Evolutionary conservation across 164 flowering plant species (phyloP), one percentile per base, ranked within the genome.

Genomic region (Magnolia changhungtana): DNA sequence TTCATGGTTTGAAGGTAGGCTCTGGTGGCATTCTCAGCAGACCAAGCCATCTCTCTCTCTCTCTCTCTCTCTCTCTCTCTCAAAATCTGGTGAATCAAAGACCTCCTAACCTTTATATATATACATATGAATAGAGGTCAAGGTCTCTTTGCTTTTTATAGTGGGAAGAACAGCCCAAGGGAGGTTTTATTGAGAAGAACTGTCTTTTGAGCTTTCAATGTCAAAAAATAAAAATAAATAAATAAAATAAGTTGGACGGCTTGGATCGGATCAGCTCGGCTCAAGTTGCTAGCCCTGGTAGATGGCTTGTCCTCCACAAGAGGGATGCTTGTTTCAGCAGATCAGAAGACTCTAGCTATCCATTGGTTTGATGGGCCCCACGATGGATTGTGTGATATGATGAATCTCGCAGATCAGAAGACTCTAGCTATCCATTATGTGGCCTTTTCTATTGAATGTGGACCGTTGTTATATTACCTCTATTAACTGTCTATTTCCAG

Each of bases 1-100:
- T 86, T 92, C 79, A 92, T 73, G 79, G 97, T 87, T 74, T 79
- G 83, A 79, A 92, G 93, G 77, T 85, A 94, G 64, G 98, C 98
- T 73, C 89, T 87, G 7, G 95, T 92, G 82, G 98, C 98, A 82
- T 91, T 92, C 79, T 94, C 96, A 81, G 95, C 91, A 81, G 98
- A 94, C 98, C 97, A 84, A 78, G 88, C 88, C 93, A 90, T 90
- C 8, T 77, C 71, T 74, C 10, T 73, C 51, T 77, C 63, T 50
- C 71, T 66, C 2, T 90, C 14, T 76, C 68, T 74, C 14, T 71
- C 61, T 75, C 61, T 65, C 71, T 27, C 29, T 90, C 10, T 76
- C 68, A 27, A 27, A 27, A 52, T 76, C n/a, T 49, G 75, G 67
- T 63, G 69, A 20, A 67, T 76, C 3, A 67, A 75, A 58, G 59